Conservation (phyloP, 2,329 filamentous ascomycete species). For the Talaromyces sp. region DNA sequence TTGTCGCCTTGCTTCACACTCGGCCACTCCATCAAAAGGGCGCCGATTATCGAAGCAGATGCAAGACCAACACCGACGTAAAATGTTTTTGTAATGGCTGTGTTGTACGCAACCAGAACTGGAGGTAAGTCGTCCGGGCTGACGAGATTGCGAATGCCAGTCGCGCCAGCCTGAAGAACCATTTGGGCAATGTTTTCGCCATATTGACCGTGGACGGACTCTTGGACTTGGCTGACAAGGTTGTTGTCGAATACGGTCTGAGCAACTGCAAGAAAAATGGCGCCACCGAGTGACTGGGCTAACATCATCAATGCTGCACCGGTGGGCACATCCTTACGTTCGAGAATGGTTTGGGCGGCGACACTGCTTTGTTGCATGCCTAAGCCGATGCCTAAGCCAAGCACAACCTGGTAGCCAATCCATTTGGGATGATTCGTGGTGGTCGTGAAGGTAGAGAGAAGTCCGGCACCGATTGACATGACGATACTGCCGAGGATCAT, state of each 20-base stretch:
- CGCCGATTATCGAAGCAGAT: slow-evolving; percentile 7
- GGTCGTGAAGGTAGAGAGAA: slow-evolving; percentile 29
- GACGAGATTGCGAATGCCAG: slow-evolving; percentile 13
- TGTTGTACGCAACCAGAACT: slow-evolving; percentile 10
- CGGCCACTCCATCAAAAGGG: slow-evolving; percentile 7
- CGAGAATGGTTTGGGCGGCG: slow-evolving; percentile 28
- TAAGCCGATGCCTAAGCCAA: slow-evolving; percentile 30
- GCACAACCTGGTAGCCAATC: slow-evolving; percentile 35
- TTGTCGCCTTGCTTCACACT: slow-evolving; percentile 10
- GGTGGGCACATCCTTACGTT: slow-evolving; percentile 25
- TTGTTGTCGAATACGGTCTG: slow-evolving; percentile 36
- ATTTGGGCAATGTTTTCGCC: slow-evolving; percentile 17
- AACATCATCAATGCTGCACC: slow-evolving; percentile 33
- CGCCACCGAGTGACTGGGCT: slow-evolving; percentile 30
- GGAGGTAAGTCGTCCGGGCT: neutral
- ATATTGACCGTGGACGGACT: slow-evolving; percentile 16
- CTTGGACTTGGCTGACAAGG: slow-evolving; percentile 21
- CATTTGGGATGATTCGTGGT: slow-evolving; percentile 26
- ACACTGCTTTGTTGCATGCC: slow-evolving; percentile 32
- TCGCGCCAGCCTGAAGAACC: slow-evolving; percentile 32
- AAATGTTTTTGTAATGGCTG: slow-evolving; percentile 8
- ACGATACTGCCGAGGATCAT: slow-evolving; percentile 28
- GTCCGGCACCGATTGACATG: slow-evolving; percentile 27
- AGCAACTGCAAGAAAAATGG: slow-evolving; percentile 31
- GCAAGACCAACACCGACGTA: slow-evolving; percentile 4